A percentile compares a stretch with the other conserved stretches of the same genome.
Evolutionary conservation across 2,329 filamentous ascomycete genomes (phyloP).

Genomic region (Monosporascus sp.): DNA sequence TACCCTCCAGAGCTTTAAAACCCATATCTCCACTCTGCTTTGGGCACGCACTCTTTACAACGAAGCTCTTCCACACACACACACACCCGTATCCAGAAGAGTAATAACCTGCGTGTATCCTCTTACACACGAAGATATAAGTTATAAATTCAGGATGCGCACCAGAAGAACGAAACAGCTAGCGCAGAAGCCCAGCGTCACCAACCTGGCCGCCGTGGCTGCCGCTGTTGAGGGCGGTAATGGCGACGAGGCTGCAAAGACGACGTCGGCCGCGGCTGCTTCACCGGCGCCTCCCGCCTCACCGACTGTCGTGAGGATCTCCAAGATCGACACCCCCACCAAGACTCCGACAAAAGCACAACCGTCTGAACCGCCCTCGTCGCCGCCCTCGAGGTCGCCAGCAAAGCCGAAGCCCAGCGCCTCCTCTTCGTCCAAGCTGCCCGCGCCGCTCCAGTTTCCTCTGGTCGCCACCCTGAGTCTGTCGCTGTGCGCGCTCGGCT

Average conservation of each 20-base stretch:
- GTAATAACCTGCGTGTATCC: neutral
- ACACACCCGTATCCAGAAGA: neutral
- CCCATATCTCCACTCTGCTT: too few relatives aligned
- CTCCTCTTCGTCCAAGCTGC: slow-evolving; percentile 31
- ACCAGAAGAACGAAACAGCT: slow-evolving; percentile 4
- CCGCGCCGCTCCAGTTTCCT: slow-evolving; percentile 43
- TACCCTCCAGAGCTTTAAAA: too few relatives aligned
- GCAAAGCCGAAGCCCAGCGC: slow-evolving; percentile 1
- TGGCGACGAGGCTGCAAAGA: neutral
- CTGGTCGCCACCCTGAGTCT: slow-evolving; percentile 51
- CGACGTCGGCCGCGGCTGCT: neutral
- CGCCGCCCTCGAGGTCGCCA: neutral
- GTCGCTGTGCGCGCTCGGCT: slow-evolving; percentile 57
- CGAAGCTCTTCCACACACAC: neutral
- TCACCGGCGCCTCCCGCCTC: slow-evolving; percentile 5
- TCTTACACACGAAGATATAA: neutral
- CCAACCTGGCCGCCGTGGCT: neutral
- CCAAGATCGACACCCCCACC: slow-evolving; percentile 19
- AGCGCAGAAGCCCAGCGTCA: neutral
- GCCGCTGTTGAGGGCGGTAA: neutral
- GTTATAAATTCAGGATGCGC: slow-evolving; percentile 1
- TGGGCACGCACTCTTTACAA: neutral
- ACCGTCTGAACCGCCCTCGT: neutral
- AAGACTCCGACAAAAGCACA: neutral
- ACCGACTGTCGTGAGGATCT: slow-evolving; percentile 16